Percentiles rank a stretch among this genome's conserved stretches.
phyloP scores from a whole-genome alignment of 345 rosid species.

The Pistacia atlantica region DNA sequence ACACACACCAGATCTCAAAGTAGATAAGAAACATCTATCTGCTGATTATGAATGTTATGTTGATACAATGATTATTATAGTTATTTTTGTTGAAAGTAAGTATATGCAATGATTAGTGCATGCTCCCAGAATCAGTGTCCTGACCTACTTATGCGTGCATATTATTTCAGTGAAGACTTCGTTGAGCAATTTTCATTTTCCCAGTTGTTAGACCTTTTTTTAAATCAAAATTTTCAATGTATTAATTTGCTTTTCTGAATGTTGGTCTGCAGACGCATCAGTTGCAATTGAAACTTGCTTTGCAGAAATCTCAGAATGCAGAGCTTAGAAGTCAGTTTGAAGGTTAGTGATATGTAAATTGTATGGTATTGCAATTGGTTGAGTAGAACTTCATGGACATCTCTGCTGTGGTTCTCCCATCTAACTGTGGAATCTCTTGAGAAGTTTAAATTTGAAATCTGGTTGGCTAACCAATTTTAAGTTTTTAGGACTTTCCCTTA shows the following conservation, averaged over 20 bases:
- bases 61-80: neutral
- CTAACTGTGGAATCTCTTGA: too few species aligned
- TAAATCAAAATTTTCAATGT: neutral
- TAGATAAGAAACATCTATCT: neutral
- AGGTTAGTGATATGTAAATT: constrained; percentile 45
- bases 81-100: neutral
- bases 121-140: neutral
- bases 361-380: neutral
- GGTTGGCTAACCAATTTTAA: too few species aligned
- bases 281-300: constrained; percentile 75
- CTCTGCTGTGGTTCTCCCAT: too few species aligned
- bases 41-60: neutral
- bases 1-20: neutral
- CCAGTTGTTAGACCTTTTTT: neutral
- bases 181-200: neutral
- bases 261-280: constrained; percentile 75
- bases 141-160: too few species aligned
- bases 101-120: neutral
- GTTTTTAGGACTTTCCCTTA: too few species aligned
- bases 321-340: constrained; percentile 88
- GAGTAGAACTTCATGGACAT: too few species aligned
- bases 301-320: constrained; percentile 81
- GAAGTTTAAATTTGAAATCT: too few species aligned
- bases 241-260: constrained; percentile 13
- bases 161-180: too few species aligned